Base-by-base conservation (phyloP, 139 green algal species). In the Mesotaenium endlicherianum region DNA sequence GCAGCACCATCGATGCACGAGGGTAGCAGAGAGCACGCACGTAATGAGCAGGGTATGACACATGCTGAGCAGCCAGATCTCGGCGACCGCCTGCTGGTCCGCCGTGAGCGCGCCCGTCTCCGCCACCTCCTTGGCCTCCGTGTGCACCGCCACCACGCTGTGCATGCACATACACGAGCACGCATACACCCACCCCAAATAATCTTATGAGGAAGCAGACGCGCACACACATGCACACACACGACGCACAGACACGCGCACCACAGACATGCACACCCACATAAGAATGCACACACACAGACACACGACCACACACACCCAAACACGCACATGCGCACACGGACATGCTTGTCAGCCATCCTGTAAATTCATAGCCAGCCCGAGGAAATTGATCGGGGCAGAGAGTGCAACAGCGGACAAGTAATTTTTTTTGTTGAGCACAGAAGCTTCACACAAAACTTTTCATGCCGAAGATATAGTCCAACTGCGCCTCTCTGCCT, bases 61-160 rank as follows among this genome's bases (percentile, higher is more conserved):
- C 34, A 72, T 40, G 60, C 60, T 72, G 8, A 72, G 60, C 34
- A 72, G 60, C 60, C 60, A 72, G 6, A 72, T 40, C 36, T 72
- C 60, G 8, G 60, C 60, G 36, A 72, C 34, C 34, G 8, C 8
- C 60, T 72, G 6, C 36, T 72, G 60, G 8, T 72, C 60, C 14
- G 60, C 8, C 11, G 34, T 72, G 34, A 72, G 36, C 36, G 14
- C 34, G 14, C 34, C 8, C 34, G 34, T 36, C 8, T 8, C 8
- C 34, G 34, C 34, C 60, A 8, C 60, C 36, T 40, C 47, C 47
- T 26, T 14, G 60, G 8, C 14, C 60, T 72, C 60, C 8, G 8
- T 36, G 60, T 45, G 36, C 60, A 72, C 60, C 36, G 60, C 14
- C 60, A 72, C 60, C 8, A 72, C 14, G 36, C 60, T 72, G 60